phyloP scores from a whole-genome alignment of 164 flowering plant species.

The Aristolochia fimbriata region DNA sequence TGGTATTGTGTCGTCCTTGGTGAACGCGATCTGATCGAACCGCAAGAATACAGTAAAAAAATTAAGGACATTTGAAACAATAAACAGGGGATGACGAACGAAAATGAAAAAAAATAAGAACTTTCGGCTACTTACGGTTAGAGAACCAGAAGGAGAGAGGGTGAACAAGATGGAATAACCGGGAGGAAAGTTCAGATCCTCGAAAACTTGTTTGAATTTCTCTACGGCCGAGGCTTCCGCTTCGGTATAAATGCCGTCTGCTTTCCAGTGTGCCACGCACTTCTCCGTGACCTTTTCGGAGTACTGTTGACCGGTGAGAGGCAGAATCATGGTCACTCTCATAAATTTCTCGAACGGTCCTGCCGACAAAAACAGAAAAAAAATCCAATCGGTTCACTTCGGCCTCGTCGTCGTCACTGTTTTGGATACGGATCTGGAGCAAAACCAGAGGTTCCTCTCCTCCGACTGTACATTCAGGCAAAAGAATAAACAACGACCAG shows the following conservation, averaged over 20 bases:
- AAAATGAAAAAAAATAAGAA: not conserved
- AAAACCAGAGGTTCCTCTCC: too few species aligned
- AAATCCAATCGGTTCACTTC: not conserved
- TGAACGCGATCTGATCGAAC: slow-evolving; percentile 40
- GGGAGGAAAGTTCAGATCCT: slow-evolving; percentile 58
- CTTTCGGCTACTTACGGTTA: slow-evolving; percentile 30
- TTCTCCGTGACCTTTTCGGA: slow-evolving; percentile 81
- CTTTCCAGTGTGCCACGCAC: slow-evolving; percentile 56
- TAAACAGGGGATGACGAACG: too few species aligned
- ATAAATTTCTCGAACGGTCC: slow-evolving; percentile 81
- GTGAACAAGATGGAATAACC: slow-evolving; percentile 72
- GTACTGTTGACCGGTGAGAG: slow-evolving; percentile 68
- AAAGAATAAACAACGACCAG: too few species aligned
- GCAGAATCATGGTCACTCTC: slow-evolving; percentile 52
- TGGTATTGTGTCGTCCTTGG: slow-evolving; percentile 44
- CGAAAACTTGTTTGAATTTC: slow-evolving; percentile 53
- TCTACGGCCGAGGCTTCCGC: slow-evolving; percentile 59
- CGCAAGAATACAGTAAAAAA: not conserved
- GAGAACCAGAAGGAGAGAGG: slow-evolving; percentile 42
- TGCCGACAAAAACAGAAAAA: slow-evolving; percentile 5
- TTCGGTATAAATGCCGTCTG: slow-evolving; percentile 51
- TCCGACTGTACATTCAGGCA: too few species aligned
- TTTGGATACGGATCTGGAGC: too few species aligned
- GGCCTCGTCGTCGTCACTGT: too few species aligned
- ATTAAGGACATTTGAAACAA: not conserved